These are phyloP conservation scores for Fusarium illudens DNA, from an alignment of 2,329 filamentous ascomycete genomes.

Conservation along the genomic window DNA sequence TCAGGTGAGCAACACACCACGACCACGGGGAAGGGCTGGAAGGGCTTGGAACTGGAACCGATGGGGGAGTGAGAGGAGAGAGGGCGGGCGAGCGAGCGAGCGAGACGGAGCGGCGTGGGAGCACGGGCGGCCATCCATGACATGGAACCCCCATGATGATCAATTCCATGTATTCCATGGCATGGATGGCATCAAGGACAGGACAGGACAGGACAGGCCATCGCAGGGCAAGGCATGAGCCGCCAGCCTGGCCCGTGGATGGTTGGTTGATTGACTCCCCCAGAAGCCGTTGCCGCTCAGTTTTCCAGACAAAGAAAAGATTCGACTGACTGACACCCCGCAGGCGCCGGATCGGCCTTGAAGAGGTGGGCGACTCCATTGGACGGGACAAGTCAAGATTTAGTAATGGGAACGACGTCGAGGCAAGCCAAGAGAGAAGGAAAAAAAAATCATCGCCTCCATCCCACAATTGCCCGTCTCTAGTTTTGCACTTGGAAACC, in stretches of 20 bases:
- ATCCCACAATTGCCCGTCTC: constrained; percentile 8
- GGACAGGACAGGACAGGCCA: constrained; percentile 5
- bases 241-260: constrained; percentile 12
- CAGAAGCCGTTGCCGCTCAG: constrained; percentile 24
- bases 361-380: constrained; percentile 42
- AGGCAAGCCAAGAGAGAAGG: constrained; percentile 35
- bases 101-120: constrained; percentile 1
- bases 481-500: constrained; percentile 16
- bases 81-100: no score
- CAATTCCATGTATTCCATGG: neutral
- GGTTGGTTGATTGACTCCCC: neutral
- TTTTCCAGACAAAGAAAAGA: constrained; percentile 31
- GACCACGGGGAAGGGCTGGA: constrained; percentile 29
- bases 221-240: constrained; percentile 29
- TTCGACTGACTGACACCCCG: constrained; percentile 9
- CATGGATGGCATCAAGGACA: constrained; percentile 4
- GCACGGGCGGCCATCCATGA: constrained; percentile 13
- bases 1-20: constrained; percentile 44
- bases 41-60: constrained; percentile 2
- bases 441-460: constrained; percentile 19
- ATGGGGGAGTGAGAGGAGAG: constrained; percentile 6
- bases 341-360: constrained; percentile 35
- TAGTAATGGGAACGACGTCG: constrained; percentile 50
- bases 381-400: constrained; percentile 44
- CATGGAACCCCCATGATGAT: constrained; percentile 8